Percentiles rank a stretch among this genome's conserved stretches.
Evolutionary conservation across 805 yeast genomes (phyloP).

Genomic region (Wickerhamiella galacta): DNA sequence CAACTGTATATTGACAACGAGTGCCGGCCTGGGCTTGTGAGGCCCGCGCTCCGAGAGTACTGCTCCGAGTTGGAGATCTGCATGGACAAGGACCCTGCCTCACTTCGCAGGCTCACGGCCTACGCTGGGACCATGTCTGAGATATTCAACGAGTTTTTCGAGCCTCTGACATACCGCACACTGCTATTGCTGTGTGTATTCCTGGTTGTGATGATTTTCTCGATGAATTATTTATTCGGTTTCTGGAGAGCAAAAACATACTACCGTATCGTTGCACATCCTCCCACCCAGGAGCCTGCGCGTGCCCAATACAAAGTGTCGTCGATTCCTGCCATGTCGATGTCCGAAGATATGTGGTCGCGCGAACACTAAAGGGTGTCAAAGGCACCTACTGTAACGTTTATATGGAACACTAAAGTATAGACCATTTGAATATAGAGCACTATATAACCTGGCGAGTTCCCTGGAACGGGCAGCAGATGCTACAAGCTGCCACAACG

Average conservation of each 20-base stretch:
- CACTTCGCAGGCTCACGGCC: conserved; percentile 42
- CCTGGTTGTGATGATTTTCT: conserved; percentile 8
- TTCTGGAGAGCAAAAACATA: conserved; percentile 12
- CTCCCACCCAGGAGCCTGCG: background rate
- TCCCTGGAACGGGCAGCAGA: no score
- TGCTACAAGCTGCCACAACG: no score
- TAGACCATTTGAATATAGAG: no score
- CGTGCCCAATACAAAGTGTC: background rate
- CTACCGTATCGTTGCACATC: background rate
- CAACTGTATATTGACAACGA: conserved; percentile 50
- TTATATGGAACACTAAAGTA: no score
- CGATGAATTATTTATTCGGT: conserved; percentile 15
- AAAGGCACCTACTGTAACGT: no score
- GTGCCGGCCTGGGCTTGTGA: conserved; percentile 41
- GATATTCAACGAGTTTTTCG: conserved; percentile 53
- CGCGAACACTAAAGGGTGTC: no score
- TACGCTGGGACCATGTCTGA: conserved; percentile 71
- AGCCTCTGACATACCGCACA: conserved; percentile 34
- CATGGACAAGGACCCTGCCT: conserved; percentile 58
- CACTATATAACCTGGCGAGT: no score
- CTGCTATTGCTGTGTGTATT: conserved; percentile 6
- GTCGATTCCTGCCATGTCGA: no score
- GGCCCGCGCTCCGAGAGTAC: conserved; percentile 53
- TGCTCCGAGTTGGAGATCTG: conserved; percentile 66
- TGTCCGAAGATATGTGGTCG: no score